phyloP scores from a whole-genome alignment of 345 rosid genomes.

The Acer campestre region DNA sequence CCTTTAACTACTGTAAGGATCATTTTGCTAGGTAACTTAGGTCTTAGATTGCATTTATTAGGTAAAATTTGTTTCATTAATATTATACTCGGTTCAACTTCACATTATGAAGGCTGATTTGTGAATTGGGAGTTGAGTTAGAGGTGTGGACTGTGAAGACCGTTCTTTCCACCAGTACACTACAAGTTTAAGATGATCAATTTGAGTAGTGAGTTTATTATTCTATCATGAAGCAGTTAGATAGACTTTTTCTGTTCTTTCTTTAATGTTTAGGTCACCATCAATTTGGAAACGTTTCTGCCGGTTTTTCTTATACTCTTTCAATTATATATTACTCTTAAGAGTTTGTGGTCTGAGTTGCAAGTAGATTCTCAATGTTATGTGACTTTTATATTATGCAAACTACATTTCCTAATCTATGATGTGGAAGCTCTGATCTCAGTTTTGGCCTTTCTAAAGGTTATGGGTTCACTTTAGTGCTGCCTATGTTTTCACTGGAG shows the following conservation, averaged over 20 bases:
- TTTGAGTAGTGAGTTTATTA: not conserved
- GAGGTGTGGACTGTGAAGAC: not conserved
- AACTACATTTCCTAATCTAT: conserved; percentile 14
- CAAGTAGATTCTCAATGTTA: not conserved
- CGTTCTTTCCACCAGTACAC: not conserved
- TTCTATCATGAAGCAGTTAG: not conserved
- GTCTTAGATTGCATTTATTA: not conserved
- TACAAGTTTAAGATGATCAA: not conserved
- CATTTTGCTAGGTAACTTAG: not conserved
- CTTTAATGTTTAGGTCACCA: not conserved
- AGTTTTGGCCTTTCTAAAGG: conserved; percentile 55
- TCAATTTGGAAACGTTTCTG: not conserved
- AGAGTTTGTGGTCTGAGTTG: not conserved
- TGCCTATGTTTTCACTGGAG: conserved; percentile 75
- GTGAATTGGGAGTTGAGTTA: not conserved
- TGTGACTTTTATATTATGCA: not conserved
- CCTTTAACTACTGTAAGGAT: not conserved
- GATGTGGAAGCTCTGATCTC: conserved; percentile 30
- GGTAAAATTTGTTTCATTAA: not conserved
- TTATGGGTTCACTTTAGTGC: conserved; percentile 94
- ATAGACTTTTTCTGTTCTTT: not conserved
- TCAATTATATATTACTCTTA: not conserved
- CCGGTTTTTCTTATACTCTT: not conserved
- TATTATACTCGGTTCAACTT: too few relatives aligned
- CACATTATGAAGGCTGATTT: not conserved